These are phyloP conservation scores for Evansstolkia leycettana DNA, from an alignment of 495 filamentous ascomycete species.

Conservation along the genomic window DNA sequence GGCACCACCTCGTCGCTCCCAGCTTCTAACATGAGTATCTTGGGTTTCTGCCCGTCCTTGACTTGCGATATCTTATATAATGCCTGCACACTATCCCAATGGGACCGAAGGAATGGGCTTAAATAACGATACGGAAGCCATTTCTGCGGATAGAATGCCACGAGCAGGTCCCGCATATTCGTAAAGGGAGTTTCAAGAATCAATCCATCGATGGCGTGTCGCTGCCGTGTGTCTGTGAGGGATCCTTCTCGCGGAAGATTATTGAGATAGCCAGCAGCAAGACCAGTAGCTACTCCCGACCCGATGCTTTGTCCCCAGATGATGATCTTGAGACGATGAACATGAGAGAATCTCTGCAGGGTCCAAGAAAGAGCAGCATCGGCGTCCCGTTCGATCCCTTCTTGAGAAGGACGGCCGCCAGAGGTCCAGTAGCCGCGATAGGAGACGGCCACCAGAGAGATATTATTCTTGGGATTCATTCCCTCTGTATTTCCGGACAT, in stretches of 20 bases:
- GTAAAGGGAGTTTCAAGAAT: conserved; percentile 66
- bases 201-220: conserved; percentile 23
- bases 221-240: too few relatives aligned
- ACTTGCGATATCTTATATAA: conserved; percentile 27
- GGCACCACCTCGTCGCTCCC: conserved; percentile 53
- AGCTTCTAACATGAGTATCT: conserved; percentile 41
- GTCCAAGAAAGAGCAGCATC: too few relatives aligned
- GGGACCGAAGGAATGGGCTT: conserved; percentile 39
- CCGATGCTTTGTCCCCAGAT: too few relatives aligned
- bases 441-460: conserved; percentile 40
- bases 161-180: conserved; percentile 60
- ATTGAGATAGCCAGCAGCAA: conserved; percentile 37
- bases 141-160: conserved; percentile 64
- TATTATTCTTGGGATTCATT: background rate
- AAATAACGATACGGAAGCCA: conserved; percentile 70
- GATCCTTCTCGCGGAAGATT: too few relatives aligned
- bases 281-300: conserved; percentile 35
- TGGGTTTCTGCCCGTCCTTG: conserved; percentile 6
- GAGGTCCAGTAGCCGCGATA: conserved; percentile 38
- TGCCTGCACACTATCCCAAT: conserved; percentile 34
- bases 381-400: too few relatives aligned
- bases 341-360: too few relatives aligned
- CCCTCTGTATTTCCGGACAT: too few relatives aligned
- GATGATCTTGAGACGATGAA: too few relatives aligned
- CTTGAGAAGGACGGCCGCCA: too few relatives aligned